Evolutionary conservation across 176 grass and related monocot species (phyloP).

Genomic region (Aegilops bicornis): DNA sequence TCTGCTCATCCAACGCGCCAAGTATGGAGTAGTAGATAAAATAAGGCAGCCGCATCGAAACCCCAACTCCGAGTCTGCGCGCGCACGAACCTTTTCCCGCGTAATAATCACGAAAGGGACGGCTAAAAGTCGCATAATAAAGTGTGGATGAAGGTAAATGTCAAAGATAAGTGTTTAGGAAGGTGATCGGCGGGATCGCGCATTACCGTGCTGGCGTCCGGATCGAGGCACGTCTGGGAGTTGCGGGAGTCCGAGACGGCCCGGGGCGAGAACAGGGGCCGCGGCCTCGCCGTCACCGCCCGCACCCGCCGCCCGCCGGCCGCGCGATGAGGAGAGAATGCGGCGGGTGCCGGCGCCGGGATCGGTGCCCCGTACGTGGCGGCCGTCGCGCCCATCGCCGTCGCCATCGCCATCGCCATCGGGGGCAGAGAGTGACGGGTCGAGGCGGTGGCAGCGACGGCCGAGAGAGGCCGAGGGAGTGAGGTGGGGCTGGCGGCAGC

Average conservation of each 20-base stretch:
- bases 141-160: not conserved
- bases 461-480: not conserved
- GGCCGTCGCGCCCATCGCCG: constrained; percentile 48
- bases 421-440: not conserved
- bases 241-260: constrained; percentile 78
- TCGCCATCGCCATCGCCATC: constrained; percentile 56
- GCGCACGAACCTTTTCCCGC: not conserved
- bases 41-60: not conserved
- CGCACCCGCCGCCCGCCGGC: constrained; percentile 25
- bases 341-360: not conserved
- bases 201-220: constrained; percentile 88
- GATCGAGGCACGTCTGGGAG: constrained; percentile 96
- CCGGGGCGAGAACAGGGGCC: constrained; percentile 58
- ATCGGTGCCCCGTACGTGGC: constrained; percentile 22
- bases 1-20: not conserved
- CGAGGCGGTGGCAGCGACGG: constrained; percentile 20
- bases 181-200: not conserved
- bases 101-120: constrained; percentile 3
- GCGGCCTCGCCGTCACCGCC: constrained; percentile 30
- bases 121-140: not conserved
- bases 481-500: not conserved
- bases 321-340: constrained; percentile 22
- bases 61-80: not conserved
- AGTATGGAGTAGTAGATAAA: not conserved
- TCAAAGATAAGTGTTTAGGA: not conserved